Evolutionary conservation across 768 basidiomycete species (phyloP), one percentile per base, ranked within the genome.

Genomic region (Tephrocybe sp.): DNA sequence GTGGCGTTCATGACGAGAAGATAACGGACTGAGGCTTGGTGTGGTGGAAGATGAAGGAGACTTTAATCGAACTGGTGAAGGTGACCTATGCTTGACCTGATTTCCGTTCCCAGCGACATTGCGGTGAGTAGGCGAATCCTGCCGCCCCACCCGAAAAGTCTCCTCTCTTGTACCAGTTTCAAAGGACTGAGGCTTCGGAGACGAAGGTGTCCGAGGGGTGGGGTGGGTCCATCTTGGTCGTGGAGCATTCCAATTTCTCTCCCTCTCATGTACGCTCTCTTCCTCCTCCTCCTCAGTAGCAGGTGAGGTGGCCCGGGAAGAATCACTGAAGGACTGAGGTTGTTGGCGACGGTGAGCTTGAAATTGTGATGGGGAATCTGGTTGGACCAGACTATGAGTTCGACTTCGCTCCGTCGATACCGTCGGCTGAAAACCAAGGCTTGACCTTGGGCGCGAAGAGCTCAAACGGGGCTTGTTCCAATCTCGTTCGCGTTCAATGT

Each of bases 211-310:
- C 47, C 39, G 23, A 49, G 52, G 13, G 54, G 56, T 15, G 56
- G 56, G 9, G 30, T 34, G n/a, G 55, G 34, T 61, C 83, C 83
- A 84, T 43, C 70, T 74, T 6, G 80, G 83, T 30, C 72, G 77
- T n/a, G 79, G 81, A 7, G 83, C 76, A 61, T 84, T 82, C 85
- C 84, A 86, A 57, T 86, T 86, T 41, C 81, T 72, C 64, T 86
- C 84, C 41, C 83, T 74, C 55, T 77, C 75, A 40, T 65, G 62
- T 8, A 57, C 43, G 23, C 57, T 41, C 31, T 67, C 61, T 12
- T 49, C 55, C 4, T 66, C 60, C 15, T 55, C 56, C 3, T 60
- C 68, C 59, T 7, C 66, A 47, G 18, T 73, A 76, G 63, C 57
- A 24, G 79, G 76, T 18, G 81, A 83, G 48, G 67, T 69, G 4